Evolutionary conservation across 2,329 filamentous ascomycete species (phyloP).

Genomic region (Microsporum canis): DNA sequence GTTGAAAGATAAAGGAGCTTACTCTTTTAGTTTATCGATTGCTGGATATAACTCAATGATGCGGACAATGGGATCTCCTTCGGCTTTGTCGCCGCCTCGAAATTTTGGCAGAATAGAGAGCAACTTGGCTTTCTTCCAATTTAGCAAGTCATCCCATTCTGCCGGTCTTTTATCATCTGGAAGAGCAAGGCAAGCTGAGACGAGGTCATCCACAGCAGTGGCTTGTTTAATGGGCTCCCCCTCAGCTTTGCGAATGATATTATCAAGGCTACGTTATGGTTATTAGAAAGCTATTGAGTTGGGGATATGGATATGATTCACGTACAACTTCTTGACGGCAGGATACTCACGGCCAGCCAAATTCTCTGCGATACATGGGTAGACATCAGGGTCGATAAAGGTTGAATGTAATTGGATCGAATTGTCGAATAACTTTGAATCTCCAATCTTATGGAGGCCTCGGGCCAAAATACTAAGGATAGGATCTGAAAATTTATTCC

Average conservation of each 20-base stretch:
- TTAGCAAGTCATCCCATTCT: not conserved
- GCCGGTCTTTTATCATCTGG: not conserved
- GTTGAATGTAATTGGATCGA: not conserved
- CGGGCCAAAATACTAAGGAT: not conserved
- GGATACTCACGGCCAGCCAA: not conserved
- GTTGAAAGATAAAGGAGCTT: not conserved
- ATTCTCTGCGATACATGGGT: not conserved
- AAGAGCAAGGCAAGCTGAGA: not conserved
- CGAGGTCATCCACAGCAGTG: not conserved
- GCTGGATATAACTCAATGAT: constrained; percentile 1
- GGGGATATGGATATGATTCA: not conserved
- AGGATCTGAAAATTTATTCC: not conserved
- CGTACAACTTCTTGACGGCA: not conserved
- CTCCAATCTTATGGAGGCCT: not conserved
- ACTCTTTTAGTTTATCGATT: not conserved
- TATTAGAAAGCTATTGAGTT: not conserved
- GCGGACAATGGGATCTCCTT: not conserved
- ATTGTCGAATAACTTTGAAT: not conserved
- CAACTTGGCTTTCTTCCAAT: not conserved
- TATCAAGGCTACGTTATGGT: not conserved
- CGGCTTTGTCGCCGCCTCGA: not conserved
- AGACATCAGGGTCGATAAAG: not conserved
- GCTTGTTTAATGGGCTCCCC: not conserved
- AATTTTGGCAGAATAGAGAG: not conserved
- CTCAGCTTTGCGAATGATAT: not conserved